These are phyloP conservation scores for Luffa acutangula DNA, from an alignment of 306 rosid genomes.

Conservation along the genomic window DNA sequence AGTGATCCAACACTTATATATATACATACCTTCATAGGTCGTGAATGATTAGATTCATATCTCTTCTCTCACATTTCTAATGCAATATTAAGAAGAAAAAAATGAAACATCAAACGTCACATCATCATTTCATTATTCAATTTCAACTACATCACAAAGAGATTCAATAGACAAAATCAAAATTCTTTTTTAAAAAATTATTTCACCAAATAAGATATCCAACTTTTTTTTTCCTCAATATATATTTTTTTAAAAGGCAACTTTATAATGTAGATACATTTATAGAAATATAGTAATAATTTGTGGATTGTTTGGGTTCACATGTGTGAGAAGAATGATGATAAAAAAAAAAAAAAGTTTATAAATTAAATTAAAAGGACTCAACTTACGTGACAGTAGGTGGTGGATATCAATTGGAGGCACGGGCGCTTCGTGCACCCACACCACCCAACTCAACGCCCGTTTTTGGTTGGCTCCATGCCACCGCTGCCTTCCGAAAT, in stretches of 20 bases:
- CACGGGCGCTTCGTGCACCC: conserved; percentile 72
- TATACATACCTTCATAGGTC: no score
- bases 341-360: conserved; percentile 20
- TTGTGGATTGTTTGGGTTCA: not conserved
- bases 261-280: not conserved
- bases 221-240: no score
- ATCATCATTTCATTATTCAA: not conserved
- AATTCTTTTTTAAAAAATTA: no score
- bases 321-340: conserved; percentile 12
- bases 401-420: conserved; percentile 34
- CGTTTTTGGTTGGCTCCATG: not conserved
- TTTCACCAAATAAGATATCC: no score
- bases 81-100: no score
- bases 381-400: conserved; percentile 19
- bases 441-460: not conserved
- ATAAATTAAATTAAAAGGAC: conserved; percentile 1
- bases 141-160: not conserved
- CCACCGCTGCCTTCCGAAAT: not conserved
- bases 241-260: no score
- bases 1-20: no score
- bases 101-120: not conserved
- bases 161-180: no score
- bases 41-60: no score
- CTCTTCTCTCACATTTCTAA: no score
- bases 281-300: not conserved